Evolutionary conservation across 768 basidiomycete genomes (phyloP).

Genomic region (Naganishia vaughanmartiniae): DNA sequence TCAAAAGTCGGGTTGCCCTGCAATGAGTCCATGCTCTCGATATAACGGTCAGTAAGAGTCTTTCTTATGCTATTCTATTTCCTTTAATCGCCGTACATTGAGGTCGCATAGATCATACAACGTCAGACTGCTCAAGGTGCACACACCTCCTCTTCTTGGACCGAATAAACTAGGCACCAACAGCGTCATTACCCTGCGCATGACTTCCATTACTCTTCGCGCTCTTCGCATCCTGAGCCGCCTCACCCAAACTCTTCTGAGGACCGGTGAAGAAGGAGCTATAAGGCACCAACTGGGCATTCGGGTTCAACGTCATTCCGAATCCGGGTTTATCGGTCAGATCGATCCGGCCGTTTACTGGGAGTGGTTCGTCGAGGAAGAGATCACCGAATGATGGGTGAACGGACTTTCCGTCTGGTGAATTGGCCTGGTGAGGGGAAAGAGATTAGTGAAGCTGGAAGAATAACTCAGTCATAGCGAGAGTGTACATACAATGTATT

Average conservation of each 20-base stretch:
- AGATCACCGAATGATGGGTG: slow-evolving; percentile 55
- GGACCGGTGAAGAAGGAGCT: slow-evolving; percentile 39
- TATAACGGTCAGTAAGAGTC: too few relatives aligned
- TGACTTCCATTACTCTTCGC: slow-evolving; percentile 23
- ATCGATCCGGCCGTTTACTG: slow-evolving; percentile 53
- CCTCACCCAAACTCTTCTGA: slow-evolving; percentile 16
- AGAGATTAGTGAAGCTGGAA: slow-evolving; percentile 32
- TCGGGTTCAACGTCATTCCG: slow-evolving; percentile 55
- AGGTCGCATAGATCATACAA: not conserved
- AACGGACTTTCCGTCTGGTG: slow-evolving; percentile 55
- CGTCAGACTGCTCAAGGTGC: not conserved
- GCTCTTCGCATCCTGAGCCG: not conserved
- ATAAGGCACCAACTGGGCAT: slow-evolving; percentile 50
- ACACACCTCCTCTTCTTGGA: not conserved
- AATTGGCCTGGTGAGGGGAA: slow-evolving; percentile 46
- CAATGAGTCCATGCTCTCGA: too few relatives aligned
- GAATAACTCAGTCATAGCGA: slow-evolving; percentile 23
- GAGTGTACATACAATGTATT: slow-evolving; percentile 40
- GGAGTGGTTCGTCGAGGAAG: slow-evolving; percentile 55
- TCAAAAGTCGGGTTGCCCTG: too few relatives aligned
- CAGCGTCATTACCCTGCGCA: slow-evolving; percentile 12
- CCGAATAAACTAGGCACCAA: not conserved
- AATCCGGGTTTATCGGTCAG: slow-evolving; percentile 54
- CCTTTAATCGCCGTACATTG: not conserved
- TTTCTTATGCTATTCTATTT: too few relatives aligned